These are phyloP conservation scores for Komagataella phaffii DNA, from an alignment of 805 yeast species.

Conservation along the genomic window DNA sequence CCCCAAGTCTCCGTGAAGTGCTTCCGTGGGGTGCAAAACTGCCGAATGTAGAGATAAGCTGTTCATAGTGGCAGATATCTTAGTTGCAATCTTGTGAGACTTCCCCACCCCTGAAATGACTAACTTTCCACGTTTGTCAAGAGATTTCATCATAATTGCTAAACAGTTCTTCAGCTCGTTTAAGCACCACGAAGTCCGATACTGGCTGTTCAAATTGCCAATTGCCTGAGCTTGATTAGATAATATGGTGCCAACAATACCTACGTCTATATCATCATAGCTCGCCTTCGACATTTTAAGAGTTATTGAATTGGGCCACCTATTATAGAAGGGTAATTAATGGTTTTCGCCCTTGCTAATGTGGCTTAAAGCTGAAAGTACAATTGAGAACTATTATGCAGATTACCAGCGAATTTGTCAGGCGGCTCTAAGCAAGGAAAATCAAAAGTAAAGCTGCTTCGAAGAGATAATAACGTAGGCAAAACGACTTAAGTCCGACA, in stretches of 20 bases:
- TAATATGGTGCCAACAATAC: conserved; percentile 25
- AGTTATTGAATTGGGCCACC: background rate
- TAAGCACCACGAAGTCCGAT: conserved; percentile 31
- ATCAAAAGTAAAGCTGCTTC: too few relatives aligned
- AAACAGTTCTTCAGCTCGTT: conserved; percentile 29
- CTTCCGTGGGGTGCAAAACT: conserved; percentile 71
- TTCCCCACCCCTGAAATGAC: conserved; percentile 80
- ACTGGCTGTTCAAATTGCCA: conserved; percentile 28
- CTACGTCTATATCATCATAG: background rate
- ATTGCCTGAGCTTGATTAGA: conserved; percentile 34
- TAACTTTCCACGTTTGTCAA: conserved; percentile 48
- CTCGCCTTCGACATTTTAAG: background rate
- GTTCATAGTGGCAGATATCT: conserved; percentile 70
- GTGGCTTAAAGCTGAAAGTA: background rate
- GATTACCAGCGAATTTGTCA: background rate
- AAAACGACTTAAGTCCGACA: too few relatives aligned
- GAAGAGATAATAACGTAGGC: too few relatives aligned
- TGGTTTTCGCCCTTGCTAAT: background rate
- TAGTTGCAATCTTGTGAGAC: conserved; percentile 65
- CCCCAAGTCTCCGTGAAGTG: conserved; percentile 86
- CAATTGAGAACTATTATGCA: background rate
- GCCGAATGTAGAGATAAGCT: conserved; percentile 63
- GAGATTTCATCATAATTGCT: conserved; percentile 25
- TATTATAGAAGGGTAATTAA: background rate
- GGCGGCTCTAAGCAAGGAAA: too few relatives aligned